These are phyloP conservation scores for Linum usitatissimum DNA, from an alignment of 345 rosid species.

Conservation along the genomic window DNA sequence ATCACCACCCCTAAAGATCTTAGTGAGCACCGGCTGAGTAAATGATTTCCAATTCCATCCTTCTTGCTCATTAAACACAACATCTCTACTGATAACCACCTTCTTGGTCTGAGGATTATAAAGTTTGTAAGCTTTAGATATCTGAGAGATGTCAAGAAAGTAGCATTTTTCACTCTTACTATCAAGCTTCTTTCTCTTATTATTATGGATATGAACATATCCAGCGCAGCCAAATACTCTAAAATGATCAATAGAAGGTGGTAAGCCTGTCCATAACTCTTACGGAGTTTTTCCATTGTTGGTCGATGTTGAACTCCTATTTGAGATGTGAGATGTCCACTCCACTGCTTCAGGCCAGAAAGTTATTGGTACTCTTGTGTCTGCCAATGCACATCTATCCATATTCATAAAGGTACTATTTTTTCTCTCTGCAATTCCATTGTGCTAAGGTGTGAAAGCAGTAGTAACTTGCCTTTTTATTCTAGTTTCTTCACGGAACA, in stretches of 20 bases:
- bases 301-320: not conserved
- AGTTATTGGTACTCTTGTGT: not conserved
- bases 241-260: not conserved
- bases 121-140: not conserved
- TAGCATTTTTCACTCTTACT: not conserved
- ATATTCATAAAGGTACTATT: not conserved
- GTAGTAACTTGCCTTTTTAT: too few species aligned
- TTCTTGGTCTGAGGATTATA: not conserved
- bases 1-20: not conserved
- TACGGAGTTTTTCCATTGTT: not conserved
- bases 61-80: not conserved
- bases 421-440: not conserved
- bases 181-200: not conserved
- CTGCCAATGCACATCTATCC: not conserved
- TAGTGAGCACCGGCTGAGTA: too few species aligned
- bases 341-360: slow-evolving; percentile 8
- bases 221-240: not conserved
- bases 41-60: not conserved
- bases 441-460: not conserved
- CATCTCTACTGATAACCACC: not conserved
- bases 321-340: not conserved
- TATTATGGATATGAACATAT: not conserved
- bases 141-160: not conserved
- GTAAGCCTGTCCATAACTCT: not conserved
- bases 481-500: too few species aligned